phyloP scores from a whole-genome alignment of 768 basidiomycete genomes.

The Naganishia antarctica region DNA sequence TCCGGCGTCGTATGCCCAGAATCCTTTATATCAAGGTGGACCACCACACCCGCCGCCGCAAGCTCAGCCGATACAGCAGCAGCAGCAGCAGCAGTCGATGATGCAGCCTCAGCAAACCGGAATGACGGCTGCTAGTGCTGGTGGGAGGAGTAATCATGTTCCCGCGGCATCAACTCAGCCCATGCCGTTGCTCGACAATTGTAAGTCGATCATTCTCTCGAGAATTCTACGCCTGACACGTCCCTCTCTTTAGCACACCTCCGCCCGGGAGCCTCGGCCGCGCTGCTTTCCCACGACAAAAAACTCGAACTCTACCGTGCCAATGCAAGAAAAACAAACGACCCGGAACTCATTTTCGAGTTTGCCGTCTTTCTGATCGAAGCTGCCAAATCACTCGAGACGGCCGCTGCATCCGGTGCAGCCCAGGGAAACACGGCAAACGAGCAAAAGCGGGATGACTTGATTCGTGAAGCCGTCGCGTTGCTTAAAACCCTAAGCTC shows the following conservation, averaged over 20 bases:
- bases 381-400: conserved; percentile 84
- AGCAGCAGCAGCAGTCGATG: background rate
- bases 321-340: conserved; percentile 97
- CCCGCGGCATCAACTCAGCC: conserved; percentile 16
- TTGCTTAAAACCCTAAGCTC: conserved; percentile 88
- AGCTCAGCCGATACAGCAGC: conserved; percentile 18
- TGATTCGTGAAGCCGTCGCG: conserved; percentile 77
- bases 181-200: conserved; percentile 44
- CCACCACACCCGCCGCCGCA: conserved; percentile 2
- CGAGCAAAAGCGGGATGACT: conserved; percentile 58
- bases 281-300: conserved; percentile 87
- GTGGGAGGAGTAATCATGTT: background rate
- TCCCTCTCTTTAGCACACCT: conserved; percentile 59
- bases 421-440: conserved; percentile 29
- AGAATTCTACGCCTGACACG: background rate
- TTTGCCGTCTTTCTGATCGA: conserved; percentile 99
- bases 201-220: conserved; percentile 36
- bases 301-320: conserved; percentile 95
- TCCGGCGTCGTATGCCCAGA: background rate
- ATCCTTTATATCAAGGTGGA: background rate
- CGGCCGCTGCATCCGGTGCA: conserved; percentile 60
- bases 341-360: conserved; percentile 95
- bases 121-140: background rate
- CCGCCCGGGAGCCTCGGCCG: conserved; percentile 83
- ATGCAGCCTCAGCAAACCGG: conserved; percentile 4